Evolutionary conservation across 108 stramenopile genomes (phyloP), one percentile per base, ranked within the genome.

Genomic region (Skeletonema tropicum): DNA sequence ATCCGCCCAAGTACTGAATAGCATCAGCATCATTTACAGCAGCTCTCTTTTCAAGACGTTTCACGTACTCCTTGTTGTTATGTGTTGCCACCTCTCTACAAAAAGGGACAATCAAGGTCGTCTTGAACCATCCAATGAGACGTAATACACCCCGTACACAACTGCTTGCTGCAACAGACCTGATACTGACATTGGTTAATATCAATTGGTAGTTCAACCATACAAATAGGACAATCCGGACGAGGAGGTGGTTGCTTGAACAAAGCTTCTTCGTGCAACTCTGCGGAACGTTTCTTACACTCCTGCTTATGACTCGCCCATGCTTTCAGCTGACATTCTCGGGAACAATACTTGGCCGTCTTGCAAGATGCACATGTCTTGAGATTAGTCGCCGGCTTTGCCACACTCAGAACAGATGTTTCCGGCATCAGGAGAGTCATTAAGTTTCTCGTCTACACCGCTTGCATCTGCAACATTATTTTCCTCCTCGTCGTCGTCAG

Each of bases 261-360:
- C 48, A 49, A 49, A 49, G 48, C 48, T 19, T 49, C 48, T 19
- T 49, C 48, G n/a, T 49, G 48, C 33, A 35, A 35, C 48, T 49
- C 19, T n/a, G 48, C 48, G 17, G 48, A 19, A 19, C 48, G 48
- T 7, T 49, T 49, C 17, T 49, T 49, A 19, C 48, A 49, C 17
- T 49, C 48, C 48, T 49, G 6, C 17, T 49, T 49, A 17, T 49
- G 48, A 49, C 48, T 17, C 48, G 48, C 17, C 48, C 48, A 49
- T 49, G 48, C n/a, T 49, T 49, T 49, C 6, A 49, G 48, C 17
- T 49, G 48, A 17, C 48, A 49, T 17, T 49, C 17, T 49, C 48
- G 48, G 19, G 48, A 49, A 49, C 48, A 49, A 49, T 49, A 49
- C 17, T 49, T 49, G 48, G 19, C 48, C 4, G 48, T 19, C 48